Conservation (phyloP, 148 eudicot genomes). For the Camellia lanceoleosa region DNA sequence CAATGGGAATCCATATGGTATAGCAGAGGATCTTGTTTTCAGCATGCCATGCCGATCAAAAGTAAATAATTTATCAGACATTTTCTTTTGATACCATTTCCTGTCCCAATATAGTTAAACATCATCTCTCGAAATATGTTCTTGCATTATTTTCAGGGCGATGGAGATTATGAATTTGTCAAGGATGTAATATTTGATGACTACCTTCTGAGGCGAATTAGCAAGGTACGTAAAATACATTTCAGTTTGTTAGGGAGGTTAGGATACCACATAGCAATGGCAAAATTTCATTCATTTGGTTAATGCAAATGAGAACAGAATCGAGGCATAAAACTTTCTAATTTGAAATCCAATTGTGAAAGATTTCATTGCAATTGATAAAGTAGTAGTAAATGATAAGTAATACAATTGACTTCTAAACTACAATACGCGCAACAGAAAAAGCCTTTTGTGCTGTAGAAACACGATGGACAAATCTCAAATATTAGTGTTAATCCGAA, state of each 20-base stretch:
- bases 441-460: not conserved
- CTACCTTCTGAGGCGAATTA: conserved; percentile 63
- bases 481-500: not conserved
- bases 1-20: conserved; percentile 86
- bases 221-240: conserved; percentile 40
- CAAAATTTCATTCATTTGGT: too few relatives aligned
- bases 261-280: not conserved
- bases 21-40: conserved; percentile 88
- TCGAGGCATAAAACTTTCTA: not conserved
- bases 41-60: conserved; percentile 99
- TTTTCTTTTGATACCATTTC: not conserved
- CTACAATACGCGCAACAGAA: too few relatives aligned
- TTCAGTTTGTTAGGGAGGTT: not conserved
- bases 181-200: conserved; percentile 77
- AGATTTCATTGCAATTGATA: too few relatives aligned
- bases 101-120: not conserved
- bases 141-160: conserved; percentile 47
- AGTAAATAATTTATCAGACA: conserved; percentile 29
- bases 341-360: too few relatives aligned
- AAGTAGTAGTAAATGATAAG: too few relatives aligned
- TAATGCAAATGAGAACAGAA: too few relatives aligned
- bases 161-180: conserved; percentile 95
- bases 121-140: conserved; percentile 8
- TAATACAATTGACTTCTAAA: too few relatives aligned
- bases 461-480: not conserved